phyloP scores from a whole-genome alignment of 148 eudicot genomes.

The Vaccinium myrtillus region DNA sequence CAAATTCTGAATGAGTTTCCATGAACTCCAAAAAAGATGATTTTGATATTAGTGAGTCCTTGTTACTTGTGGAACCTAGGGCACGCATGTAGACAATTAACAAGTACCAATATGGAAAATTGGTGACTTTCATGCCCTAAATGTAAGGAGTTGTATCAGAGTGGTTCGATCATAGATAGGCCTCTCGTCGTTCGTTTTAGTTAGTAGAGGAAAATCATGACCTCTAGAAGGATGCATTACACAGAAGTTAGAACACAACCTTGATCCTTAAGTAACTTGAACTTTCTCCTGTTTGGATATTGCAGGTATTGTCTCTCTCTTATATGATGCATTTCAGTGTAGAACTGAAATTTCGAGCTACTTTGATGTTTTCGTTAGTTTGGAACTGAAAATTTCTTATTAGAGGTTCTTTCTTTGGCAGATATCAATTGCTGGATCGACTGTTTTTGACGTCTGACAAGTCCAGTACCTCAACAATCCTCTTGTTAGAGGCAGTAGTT shows the following conservation, averaged over 20 bases:
- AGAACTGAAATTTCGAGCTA: not conserved
- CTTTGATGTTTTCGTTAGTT: not conserved
- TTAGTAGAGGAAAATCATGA: not conserved
- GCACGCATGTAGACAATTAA: not conserved
- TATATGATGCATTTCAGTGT: not conserved
- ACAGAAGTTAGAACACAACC: not conserved
- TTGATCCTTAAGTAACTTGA: conserved; percentile 3
- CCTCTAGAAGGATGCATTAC: not conserved
- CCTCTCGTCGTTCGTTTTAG: not conserved
- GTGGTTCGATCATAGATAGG: not conserved
- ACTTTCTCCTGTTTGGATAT: not conserved
- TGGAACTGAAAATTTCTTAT: not conserved
- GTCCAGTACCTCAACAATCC: conserved; percentile 35
- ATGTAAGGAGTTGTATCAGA: not conserved
- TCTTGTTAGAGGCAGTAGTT: conserved; percentile 59
- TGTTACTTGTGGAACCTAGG: not conserved
- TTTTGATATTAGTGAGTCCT: too few species aligned
- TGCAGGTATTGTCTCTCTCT: not conserved
- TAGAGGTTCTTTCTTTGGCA: conserved; percentile 25
- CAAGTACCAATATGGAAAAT: not conserved
- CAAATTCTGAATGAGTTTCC: not conserved
- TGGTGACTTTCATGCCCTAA: not conserved
- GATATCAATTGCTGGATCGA: conserved; percentile 60
- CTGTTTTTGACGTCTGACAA: conserved; percentile 40
- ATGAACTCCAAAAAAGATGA: not conserved